Base-by-base conservation (phyloP, 805 yeast species). In the fission yeast (Schizosaccharomyces pombe) region DNA sequence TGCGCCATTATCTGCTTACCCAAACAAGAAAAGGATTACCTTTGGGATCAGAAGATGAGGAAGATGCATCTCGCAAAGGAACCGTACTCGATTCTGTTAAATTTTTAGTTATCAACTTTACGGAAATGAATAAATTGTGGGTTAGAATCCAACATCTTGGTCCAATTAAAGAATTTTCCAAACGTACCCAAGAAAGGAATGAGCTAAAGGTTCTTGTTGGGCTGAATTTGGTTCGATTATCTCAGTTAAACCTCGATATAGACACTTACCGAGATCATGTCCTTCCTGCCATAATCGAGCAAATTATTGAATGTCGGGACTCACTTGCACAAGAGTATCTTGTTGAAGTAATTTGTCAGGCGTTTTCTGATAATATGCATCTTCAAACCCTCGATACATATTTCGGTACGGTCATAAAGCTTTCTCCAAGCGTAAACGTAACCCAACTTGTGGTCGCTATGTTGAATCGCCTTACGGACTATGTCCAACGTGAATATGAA, bases 101-200 rank as follows among this genome's bases (percentile, higher is more conserved):
- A 56, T 89, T 87, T 62, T 75, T 87, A 34, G 73, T 85, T 54
- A 77, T 84, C 19, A 91, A 91, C 65, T 91, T 91, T 65, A 79
- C 89, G 56, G 98, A 91, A 65, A 91, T 91, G 98, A 91, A 91
- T 70, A 91, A 91, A 66, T 72, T 91, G 52, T 91, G 98, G 98
- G 97, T 91, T 3, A 75, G 98, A 54, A 70, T 87, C 59, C 97
- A 89, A 67, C 95, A 87, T 64, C 95, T 86, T 66, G 97, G 97
- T 1, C 95, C 85, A 58, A 76, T 89, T 2, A 75, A 82, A 47
- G 95, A 89, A 61, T 74, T 84, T 40, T 77, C 72, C 39, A 76
- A 81, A 64, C 73, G 96, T 56, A 75, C 74, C 24, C 74, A 72
- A 57, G 97, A 91, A 67, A 73, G 98, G 24, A 79, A 80, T 61